These are phyloP conservation scores for Cryptococcus amylolentus DNA, from an alignment of 1,284 basidiomycete species.

Conservation along the genomic window DNA sequence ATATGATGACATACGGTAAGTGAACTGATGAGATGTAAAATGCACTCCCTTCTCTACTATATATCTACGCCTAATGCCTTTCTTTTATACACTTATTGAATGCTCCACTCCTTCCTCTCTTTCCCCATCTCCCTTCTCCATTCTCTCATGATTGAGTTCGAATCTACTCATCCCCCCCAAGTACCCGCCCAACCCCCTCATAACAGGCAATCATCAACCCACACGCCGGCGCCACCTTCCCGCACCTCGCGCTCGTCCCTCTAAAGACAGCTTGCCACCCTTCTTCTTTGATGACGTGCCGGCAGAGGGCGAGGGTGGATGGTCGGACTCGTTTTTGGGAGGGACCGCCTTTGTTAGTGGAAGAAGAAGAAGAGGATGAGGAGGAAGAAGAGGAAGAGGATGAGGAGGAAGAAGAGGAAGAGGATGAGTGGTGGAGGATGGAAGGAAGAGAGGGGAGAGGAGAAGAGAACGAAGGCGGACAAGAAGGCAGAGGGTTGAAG, in stretches of 20 bases:
- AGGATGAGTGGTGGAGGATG: slow-evolving; percentile 57
- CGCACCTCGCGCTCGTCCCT: slow-evolving; percentile 81
- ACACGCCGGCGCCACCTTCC: slow-evolving; percentile 97
- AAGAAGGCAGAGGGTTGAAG: slow-evolving; percentile 50
- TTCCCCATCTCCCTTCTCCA: neutral
- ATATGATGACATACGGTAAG: no score
- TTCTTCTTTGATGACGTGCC: slow-evolving; percentile 72
- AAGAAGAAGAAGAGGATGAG: no score
- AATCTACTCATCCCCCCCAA: slow-evolving; percentile 24
- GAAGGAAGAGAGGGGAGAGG: slow-evolving; percentile 11
- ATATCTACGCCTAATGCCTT: no score
- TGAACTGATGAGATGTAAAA: no score
- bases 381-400: no score
- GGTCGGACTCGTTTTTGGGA: no score
- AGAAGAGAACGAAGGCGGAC: no score
- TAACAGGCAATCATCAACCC: slow-evolving; percentile 81
- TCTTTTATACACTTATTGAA: no score
- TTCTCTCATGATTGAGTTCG: neutral
- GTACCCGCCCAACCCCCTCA: slow-evolving; percentile 61
- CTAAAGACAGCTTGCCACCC: slow-evolving; percentile 75
- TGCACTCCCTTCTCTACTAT: no score
- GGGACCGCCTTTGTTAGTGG: no score
- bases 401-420: no score
- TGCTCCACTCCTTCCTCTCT: no score
- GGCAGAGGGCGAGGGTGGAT: slow-evolving; percentile 37